A percentile compares a stretch with the other conserved stretches of the same genome.
Evolutionary conservation across 2,329 filamentous ascomycete genomes (phyloP).

Genomic region (Epicoccum nigrum): DNA sequence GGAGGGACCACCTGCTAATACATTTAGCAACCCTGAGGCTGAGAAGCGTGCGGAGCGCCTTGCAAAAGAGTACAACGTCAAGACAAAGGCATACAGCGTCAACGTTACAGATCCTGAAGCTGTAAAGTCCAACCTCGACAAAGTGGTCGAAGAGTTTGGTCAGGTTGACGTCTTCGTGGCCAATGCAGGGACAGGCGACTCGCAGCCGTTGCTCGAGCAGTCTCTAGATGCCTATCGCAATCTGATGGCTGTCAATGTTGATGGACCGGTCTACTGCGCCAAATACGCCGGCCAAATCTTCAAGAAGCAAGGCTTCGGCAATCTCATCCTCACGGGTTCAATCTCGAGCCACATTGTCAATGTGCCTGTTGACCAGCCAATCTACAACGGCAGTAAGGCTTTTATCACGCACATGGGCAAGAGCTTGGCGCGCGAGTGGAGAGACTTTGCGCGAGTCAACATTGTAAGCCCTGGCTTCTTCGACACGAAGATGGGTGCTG

Average conservation of each 20-base stretch:
- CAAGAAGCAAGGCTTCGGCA: slow-evolving; percentile 56
- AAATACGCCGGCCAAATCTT: slow-evolving; percentile 52
- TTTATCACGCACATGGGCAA: slow-evolving; percentile 67
- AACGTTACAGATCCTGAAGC: slow-evolving; percentile 60
- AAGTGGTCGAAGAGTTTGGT: slow-evolving; percentile 71
- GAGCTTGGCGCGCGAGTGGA: slow-evolving; percentile 70
- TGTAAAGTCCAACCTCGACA: slow-evolving; percentile 62
- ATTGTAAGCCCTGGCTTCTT: slow-evolving; percentile 70
- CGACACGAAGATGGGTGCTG: slow-evolving; percentile 67
- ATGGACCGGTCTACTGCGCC: slow-evolving; percentile 58
- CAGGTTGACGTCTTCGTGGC: slow-evolving; percentile 69
- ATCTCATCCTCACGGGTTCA: slow-evolving; percentile 67
- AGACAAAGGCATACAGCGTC: slow-evolving; percentile 68
- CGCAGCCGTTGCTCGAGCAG: slow-evolving; percentile 62
- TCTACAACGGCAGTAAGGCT: slow-evolving; percentile 60
- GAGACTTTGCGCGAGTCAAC: slow-evolving; percentile 70
- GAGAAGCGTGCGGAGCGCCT: slow-evolving; percentile 66
- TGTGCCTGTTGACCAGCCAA: slow-evolving; percentile 69
- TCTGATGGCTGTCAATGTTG: slow-evolving; percentile 72
- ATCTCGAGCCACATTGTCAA: slow-evolving; percentile 79
- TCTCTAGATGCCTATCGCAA: slow-evolving; percentile 68
- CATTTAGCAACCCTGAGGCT: slow-evolving; percentile 58
- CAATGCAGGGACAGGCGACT: slow-evolving; percentile 68
- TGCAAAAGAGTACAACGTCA: slow-evolving; percentile 62
- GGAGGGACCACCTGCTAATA: neutral